Percentiles rank a stretch among this genome's conserved stretches.
phyloP scores from a whole-genome alignment of 2,329 filamentous ascomycete genomes.

The Talaromyces amestolkiae region DNA sequence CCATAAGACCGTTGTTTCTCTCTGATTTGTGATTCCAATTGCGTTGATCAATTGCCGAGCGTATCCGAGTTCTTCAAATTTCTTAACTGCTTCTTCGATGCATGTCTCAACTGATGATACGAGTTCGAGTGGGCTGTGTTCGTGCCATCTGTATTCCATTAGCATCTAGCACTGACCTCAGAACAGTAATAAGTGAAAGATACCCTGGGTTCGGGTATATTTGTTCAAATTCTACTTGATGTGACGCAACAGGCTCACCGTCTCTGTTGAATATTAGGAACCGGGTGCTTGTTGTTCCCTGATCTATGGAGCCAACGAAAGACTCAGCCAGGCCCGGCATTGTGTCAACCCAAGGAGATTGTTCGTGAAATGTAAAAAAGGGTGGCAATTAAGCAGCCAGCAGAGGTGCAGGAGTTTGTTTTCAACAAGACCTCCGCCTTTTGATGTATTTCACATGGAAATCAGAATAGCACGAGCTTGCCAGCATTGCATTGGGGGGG shows the following conservation, averaged over 20 bases:
- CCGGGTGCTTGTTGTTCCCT: constrained; percentile 82
- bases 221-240: constrained; percentile 84
- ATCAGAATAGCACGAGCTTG: background rate
- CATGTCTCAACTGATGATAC: constrained; percentile 72
- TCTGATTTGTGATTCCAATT: constrained; percentile 85
- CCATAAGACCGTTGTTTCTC: constrained; percentile 86
- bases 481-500: constrained; percentile 1
- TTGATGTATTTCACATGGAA: background rate
- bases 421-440: background rate
- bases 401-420: background rate
- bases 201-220: constrained; percentile 81
- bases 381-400: background rate
- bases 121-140: constrained; percentile 77
- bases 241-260: constrained; percentile 73
- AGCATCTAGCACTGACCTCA: background rate
- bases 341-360: background rate
- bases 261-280: constrained; percentile 84
- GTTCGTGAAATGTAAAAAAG: background rate
- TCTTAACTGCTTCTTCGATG: constrained; percentile 68
- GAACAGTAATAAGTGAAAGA: background rate
- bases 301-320: constrained; percentile 84
- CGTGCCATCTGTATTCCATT: constrained; percentile 67
- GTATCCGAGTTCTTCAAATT: constrained; percentile 67
- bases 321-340: constrained; percentile 22
- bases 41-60: constrained; percentile 64